A percentile compares a stretch with the other conserved stretches of the same genome.
Conservation (phyloP, 495 filamentous ascomycete genomes). For the Podospora fimiseda region DNA sequence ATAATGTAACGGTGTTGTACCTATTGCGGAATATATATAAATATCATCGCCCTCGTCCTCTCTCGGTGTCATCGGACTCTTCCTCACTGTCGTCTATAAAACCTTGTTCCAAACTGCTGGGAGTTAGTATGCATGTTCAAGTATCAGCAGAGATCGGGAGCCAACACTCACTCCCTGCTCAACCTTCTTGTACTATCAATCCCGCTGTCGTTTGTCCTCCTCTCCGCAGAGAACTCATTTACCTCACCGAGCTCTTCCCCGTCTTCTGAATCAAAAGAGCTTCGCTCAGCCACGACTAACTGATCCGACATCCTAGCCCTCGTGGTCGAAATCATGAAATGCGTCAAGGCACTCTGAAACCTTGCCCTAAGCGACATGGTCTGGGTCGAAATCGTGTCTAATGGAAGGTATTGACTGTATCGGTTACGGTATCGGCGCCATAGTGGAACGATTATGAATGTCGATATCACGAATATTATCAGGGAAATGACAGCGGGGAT, state of each 20-base stretch:
- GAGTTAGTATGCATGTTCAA: constrained; percentile 20
- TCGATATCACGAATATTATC: constrained; percentile 63
- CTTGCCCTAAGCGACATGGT: constrained; percentile 59
- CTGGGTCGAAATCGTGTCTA: constrained; percentile 55
- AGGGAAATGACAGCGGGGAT: constrained; percentile 74
- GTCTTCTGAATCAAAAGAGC: constrained; percentile 44
- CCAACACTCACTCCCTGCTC: constrained; percentile 67
- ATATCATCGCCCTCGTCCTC: constrained; percentile 9
- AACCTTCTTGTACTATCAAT: constrained; percentile 51
- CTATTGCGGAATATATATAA: constrained; percentile 5
- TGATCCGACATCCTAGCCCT: constrained; percentile 32
- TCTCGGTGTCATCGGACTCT: constrained; percentile 5
- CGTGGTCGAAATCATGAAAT: constrained; percentile 51
- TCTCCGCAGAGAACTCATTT: constrained; percentile 56
- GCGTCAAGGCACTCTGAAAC: constrained; percentile 48
- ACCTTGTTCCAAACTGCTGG: constrained; percentile 30
- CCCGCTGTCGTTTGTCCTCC: constrained; percentile 46
- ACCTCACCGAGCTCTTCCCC: constrained; percentile 60
- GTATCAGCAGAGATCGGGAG: no score
- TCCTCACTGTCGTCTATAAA: constrained; percentile 35
- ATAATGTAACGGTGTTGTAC: neutral
- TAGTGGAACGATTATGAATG: constrained; percentile 65
- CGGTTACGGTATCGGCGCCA: constrained; percentile 69
- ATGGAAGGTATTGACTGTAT: constrained; percentile 64
- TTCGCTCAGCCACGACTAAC: constrained; percentile 33